A percentile compares a stretch with the other conserved stretches of the same genome.
Evolutionary conservation across 139 green algal species (phyloP).

Genomic region (Protoeuglena noctilucae): DNA sequence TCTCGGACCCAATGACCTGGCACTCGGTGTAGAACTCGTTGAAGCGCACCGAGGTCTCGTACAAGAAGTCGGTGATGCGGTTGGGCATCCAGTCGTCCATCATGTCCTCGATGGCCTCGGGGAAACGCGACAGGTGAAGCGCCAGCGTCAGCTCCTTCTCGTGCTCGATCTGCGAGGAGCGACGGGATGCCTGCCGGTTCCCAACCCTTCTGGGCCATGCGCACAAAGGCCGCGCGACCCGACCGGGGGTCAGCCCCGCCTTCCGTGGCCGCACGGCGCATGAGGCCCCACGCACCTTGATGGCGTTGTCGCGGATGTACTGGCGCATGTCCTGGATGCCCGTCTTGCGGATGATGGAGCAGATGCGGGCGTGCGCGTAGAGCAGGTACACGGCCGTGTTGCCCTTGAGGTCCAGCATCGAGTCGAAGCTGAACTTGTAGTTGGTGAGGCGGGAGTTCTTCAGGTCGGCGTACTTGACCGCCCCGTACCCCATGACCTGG

Average conservation of each 20-base stretch:
- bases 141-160: constrained; percentile 42
- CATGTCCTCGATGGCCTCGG: constrained; percentile 65
- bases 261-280: too few relatives aligned
- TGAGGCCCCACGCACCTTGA: too few relatives aligned
- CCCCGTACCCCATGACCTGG: constrained; percentile 43
- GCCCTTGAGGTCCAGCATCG: constrained; percentile 83
- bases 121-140: constrained; percentile 50
- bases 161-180: constrained; percentile 34
- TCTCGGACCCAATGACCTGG: constrained; percentile 63
- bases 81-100: constrained; percentile 74
- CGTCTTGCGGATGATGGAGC: constrained; percentile 56
- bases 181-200: too few relatives aligned
- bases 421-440: constrained; percentile 63
- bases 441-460: constrained; percentile 85
- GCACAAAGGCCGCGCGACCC: too few relatives aligned
- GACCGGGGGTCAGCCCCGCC: neutral
- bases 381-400: constrained; percentile 98
- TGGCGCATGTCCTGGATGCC: neutral
- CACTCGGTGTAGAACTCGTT: constrained; percentile 88
- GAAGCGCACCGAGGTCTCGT: constrained; percentile 72
- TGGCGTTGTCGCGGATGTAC: too few relatives aligned
- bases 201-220: too few relatives aligned
- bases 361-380: constrained; percentile 88
- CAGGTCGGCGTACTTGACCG: constrained; percentile 96
- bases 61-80: constrained; percentile 86